Percentiles rank a stretch among this genome's conserved stretches.
Conservation (phyloP, 805 yeast genomes). For the Starmerella davenportii region DNA sequence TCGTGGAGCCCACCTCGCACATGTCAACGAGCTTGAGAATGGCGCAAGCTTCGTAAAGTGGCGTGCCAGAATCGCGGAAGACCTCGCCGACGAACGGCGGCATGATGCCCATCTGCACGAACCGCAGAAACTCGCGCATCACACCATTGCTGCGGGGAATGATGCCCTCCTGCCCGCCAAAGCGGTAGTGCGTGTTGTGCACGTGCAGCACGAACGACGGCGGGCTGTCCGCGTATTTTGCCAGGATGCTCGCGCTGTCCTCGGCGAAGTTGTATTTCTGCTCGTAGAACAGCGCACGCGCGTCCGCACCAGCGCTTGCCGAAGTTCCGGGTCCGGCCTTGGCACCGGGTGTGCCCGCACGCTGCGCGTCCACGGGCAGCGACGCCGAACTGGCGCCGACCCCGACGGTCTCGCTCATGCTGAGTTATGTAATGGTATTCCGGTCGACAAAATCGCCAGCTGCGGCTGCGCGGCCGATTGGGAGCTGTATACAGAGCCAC, state of each 20-base stretch:
- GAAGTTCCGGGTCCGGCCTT: not conserved
- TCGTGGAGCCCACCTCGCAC: not conserved
- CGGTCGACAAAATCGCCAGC: too few relatives aligned
- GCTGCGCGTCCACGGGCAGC: too few relatives aligned
- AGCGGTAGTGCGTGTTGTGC: conserved; percentile 76
- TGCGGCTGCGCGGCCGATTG: too few relatives aligned
- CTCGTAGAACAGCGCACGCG: not conserved
- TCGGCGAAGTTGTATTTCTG: conserved; percentile 28
- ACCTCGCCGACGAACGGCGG: conserved; percentile 84
- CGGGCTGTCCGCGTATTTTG: conserved; percentile 57
- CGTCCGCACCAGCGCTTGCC: not conserved
- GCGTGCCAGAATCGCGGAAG: conserved; percentile 66
- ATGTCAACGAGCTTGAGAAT: conserved; percentile 73
- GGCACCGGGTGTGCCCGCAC: not conserved
- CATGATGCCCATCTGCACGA: conserved; percentile 62
- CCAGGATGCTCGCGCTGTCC: conserved; percentile 51
- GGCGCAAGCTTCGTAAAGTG: conserved; percentile 76
- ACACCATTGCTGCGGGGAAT: conserved; percentile 66
- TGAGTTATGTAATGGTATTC: too few relatives aligned
- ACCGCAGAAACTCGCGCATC: conserved; percentile 55
- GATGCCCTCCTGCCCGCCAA: conserved; percentile 77
- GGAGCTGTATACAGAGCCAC: too few relatives aligned
- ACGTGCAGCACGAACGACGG: conserved; percentile 80
- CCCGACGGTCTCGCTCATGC: too few relatives aligned
- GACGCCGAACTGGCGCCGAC: too few relatives aligned